A percentile compares a stretch with the other conserved stretches of the same genome.
These are phyloP conservation scores for Suhomyces vadensis DNA, from an alignment of 805 yeast genomes.

Conservation along the genomic window DNA sequence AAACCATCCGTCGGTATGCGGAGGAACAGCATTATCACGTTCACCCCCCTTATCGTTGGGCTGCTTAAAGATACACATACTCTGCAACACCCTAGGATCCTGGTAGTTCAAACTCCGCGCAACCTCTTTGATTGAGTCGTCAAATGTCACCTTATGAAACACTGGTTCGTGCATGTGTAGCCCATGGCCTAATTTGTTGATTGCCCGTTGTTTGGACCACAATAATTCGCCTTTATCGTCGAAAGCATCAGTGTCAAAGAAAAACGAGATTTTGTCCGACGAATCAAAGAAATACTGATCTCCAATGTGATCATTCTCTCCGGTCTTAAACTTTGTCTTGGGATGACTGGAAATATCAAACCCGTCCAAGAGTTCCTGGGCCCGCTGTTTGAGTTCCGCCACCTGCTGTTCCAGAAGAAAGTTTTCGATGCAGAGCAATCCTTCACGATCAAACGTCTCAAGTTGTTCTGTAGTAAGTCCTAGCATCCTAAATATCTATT, in stretches of 20 bases:
- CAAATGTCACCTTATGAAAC: conserved; percentile 54
- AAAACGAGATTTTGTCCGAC: conserved; percentile 65
- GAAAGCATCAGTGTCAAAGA: conserved; percentile 73
- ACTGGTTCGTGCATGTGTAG: conserved; percentile 56
- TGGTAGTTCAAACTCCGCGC: conserved; percentile 52
- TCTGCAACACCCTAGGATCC: conserved; percentile 73
- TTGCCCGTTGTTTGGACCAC: conserved; percentile 54
- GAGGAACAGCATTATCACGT: conserved; percentile 62
- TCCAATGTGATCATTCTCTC: conserved; percentile 61
- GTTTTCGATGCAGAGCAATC: conserved; percentile 59
- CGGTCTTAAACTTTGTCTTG: conserved; percentile 67
- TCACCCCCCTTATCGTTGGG: conserved; percentile 36
- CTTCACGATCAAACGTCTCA: conserved; percentile 50
- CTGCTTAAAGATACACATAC: conserved; percentile 79
- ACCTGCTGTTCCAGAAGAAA: conserved; percentile 51
- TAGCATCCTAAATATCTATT: background rate
- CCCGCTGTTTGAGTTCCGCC: conserved; percentile 38
- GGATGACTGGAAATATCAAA: conserved; percentile 64
- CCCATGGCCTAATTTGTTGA: conserved; percentile 82
- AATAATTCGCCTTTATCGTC: conserved; percentile 50
- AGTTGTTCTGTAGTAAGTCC: conserved; percentile 51
- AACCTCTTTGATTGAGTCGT: conserved; percentile 49
- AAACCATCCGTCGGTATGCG: conserved; percentile 76
- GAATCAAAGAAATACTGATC: conserved; percentile 71
- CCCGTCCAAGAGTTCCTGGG: conserved; percentile 45